Evolutionary conservation across 2,329 filamentous ascomycete species (phyloP), one percentile per base, ranked within the genome.

Genomic region (Trichophyton mentagrophytes): DNA sequence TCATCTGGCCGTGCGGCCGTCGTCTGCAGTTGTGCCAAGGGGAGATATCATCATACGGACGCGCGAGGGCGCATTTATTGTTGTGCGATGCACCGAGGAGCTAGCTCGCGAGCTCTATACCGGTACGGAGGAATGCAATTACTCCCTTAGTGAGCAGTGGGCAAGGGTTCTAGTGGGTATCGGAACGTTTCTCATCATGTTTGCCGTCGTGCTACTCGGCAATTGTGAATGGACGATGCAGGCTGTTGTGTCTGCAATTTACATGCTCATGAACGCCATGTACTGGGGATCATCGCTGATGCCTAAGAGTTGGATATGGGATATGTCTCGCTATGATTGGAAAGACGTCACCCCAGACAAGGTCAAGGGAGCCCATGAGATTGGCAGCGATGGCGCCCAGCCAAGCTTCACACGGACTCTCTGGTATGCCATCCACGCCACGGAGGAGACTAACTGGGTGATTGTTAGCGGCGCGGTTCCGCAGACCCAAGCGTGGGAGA

Each of bases 31-130:
- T 20, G 78, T 83, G 1, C 82, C 82, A 1, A 66, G 65, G 1
- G 82, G 82, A 1, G 82, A 85, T 64, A 77, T 86, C n/a, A 77
- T 85, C 30, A 84, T 85, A 60, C 77, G 80, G 30, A 85, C 83
- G 0, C 78, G 82, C 4, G 79, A 82, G 65, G 82, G 82, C 1
- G 82, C 80, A 1, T 84, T 85, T 64, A 68, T 86, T 1, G 72
- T 84, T 5, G 72, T 86, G 15, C 74, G 75, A 53, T 85, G 83
- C 66, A 77, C 78, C 3, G 82, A 85, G 68, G 78, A 83, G 36
- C 79, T 85, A 1, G 80, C 82, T 1, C 77, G 83, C n/a, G 83
- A 85, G 67, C 75, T 86, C 0, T 85, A 85, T 69, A 78, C 77
- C 0, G 82, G 82, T 15, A 84, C 80, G 0, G 82, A 85, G 65